Percentiles rank a stretch among this genome's conserved stretches.
Conservation (phyloP, 768 basidiomycete species). For the Termitomyces sp. region DNA sequence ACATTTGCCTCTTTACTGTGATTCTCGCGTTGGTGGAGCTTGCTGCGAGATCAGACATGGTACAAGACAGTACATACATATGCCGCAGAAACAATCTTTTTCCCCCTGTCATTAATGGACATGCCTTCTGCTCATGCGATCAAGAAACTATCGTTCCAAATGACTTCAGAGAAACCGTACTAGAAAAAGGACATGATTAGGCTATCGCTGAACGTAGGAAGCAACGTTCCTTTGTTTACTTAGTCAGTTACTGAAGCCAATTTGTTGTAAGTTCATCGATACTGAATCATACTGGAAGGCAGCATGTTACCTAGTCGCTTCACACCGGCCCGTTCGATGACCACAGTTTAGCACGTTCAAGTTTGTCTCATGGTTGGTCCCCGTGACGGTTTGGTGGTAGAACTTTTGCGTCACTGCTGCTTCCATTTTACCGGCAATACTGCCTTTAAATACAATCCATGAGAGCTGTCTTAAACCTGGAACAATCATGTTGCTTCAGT, state of each 20-base stretch:
- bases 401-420: background rate
- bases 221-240: background rate
- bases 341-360: background rate
- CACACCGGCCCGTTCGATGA: slow-evolving; percentile 1
- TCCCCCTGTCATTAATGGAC: background rate
- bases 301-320: background rate
- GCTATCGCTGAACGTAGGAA: background rate
- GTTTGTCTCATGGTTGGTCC: slow-evolving; percentile 8
- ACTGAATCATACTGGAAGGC: no score
- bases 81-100: background rate
- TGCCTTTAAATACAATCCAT: slow-evolving; percentile 4
- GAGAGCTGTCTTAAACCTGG: background rate
- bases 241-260: background rate
- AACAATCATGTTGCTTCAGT: slow-evolving; percentile 6
- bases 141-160: background rate
- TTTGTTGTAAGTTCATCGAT: background rate
- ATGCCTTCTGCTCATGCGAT: background rate
- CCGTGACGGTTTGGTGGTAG: slow-evolving; percentile 4
- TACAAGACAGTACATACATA: background rate
- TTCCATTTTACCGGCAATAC: background rate
- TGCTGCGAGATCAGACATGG: background rate
- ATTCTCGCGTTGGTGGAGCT: background rate
- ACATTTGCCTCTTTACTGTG: no score
- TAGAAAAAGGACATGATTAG: background rate
- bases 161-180: background rate